Conservation (phyloP, 2,329 filamentous ascomycete genomes). For the Diaporthe amygdali region DNA sequence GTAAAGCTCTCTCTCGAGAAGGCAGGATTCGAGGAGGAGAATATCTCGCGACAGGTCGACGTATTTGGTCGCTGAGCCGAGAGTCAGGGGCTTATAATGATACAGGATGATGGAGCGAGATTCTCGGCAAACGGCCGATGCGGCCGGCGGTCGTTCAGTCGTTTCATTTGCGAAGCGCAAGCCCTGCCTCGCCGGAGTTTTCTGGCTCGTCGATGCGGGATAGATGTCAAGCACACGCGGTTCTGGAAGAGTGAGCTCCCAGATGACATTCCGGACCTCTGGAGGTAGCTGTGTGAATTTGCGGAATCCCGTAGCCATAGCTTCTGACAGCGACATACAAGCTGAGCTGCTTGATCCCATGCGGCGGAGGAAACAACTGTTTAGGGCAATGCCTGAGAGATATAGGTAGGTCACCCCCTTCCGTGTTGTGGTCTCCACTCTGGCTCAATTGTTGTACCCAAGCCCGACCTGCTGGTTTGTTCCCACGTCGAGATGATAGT, state of each 20-base stretch:
- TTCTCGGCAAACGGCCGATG: constrained; percentile 50
- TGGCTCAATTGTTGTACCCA: background rate
- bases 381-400: background rate
- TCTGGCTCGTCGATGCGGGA: constrained; percentile 47
- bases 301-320: constrained; percentile 31
- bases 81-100: constrained; percentile 48
- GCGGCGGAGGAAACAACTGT: constrained; percentile 31
- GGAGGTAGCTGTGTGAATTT: constrained; percentile 43
- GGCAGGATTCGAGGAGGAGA: constrained; percentile 52
- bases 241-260: constrained; percentile 50
- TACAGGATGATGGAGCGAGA: constrained; percentile 47
- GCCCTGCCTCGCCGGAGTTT: constrained; percentile 44
- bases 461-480: background rate
- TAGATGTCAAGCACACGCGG: constrained; percentile 52
- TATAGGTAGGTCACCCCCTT: background rate
- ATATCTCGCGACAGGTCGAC: constrained; percentile 52
- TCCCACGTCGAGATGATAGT: background rate
- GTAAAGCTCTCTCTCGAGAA: constrained; percentile 51
- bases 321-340: constrained; percentile 20
- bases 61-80: constrained; percentile 51
- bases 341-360: constrained; percentile 25
- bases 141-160: constrained; percentile 48
- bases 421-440: background rate
- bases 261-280: constrained; percentile 52
- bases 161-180: constrained; percentile 53